Base-by-base conservation (phyloP, 345 rosid genomes). In the Ricinus communis region DNA sequence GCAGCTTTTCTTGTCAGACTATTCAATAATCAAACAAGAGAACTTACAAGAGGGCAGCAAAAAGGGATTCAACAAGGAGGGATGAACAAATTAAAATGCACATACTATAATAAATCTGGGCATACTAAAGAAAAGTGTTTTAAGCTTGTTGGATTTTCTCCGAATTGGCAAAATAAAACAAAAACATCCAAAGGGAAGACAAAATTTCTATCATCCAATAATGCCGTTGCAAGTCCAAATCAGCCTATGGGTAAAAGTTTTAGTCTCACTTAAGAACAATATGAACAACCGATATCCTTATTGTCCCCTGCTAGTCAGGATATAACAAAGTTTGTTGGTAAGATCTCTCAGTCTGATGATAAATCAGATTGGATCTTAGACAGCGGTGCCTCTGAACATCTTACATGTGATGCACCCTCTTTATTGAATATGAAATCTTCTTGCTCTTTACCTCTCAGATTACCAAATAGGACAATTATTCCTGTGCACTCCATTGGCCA, bases 121-220 rank as follows among this genome's bases (percentile, higher is more conserved):
- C 68, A 64, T 45, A 24, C 36, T 16, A 64, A 64, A 64, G 33
- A 64, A 1, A 64, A 45, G 8, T 64, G 38, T 25, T 64, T 45
- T 24, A 45, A 64, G 2, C 16, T 64, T 0, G 38, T 14, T 16
- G 38, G 33, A 3, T 64, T 5, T 45, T 53, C 12, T 27, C 9
- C 38, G 2, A 0, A 13, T 64, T 45, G 40, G 53, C 22, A 45
- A 64, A 64, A 7, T 0, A 64, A 3, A 64, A 6, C 5, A 8
- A 64, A 46, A 8, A 25, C 38, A 13, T 25, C 12, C 16, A 27
- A 45, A 46, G 15, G n/a, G n/a, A n/a, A n/a, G n/a, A n/a, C n/a
- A n/a, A n/a, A 63, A 45, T n/a, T 3, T 64, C 14, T 27, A 43
- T 64, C 38, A 24, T 24, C 52, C 22, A 64, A 45, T 25, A 64